Percentiles rank a stretch among this genome's conserved stretches.
phyloP scores from a whole-genome alignment of 176 grass and related monocot species.

The Dendrocalamus sinicus region DNA sequence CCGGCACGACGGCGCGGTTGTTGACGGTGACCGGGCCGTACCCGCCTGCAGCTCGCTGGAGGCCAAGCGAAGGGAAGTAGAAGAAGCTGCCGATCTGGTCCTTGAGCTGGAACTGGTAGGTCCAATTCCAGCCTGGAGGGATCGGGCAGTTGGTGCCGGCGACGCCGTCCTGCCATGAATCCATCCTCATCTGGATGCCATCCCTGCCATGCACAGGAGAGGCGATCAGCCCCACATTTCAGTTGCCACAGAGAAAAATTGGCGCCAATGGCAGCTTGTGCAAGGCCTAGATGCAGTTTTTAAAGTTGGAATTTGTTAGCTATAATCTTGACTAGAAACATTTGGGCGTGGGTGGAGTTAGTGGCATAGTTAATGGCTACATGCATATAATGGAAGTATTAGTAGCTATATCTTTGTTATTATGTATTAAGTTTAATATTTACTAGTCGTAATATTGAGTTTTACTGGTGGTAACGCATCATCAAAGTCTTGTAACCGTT shows the following conservation, averaged over 20 bases:
- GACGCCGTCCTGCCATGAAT: constrained; percentile 94
- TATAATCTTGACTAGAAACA: no score
- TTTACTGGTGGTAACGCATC: no score
- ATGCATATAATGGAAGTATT: no score
- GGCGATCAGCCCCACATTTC: neutral
- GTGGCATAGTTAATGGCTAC: no score
- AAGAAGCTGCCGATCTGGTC: constrained; percentile 97
- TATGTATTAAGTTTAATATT: no score
- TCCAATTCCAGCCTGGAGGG: constrained; percentile 94
- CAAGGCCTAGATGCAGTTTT: neutral
- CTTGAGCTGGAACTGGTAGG: constrained; percentile 93
- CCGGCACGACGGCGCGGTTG: constrained; percentile 62
- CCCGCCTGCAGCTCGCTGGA: constrained; percentile 77
- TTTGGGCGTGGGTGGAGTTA: no score
- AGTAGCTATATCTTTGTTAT: no score
- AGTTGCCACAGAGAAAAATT: constrained; percentile 26
- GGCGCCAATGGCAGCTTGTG: constrained; percentile 24
- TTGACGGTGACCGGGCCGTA: constrained; percentile 73
- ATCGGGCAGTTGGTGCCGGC: constrained; percentile 92
- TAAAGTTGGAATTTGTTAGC: neutral
- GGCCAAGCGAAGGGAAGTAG: constrained; percentile 83
- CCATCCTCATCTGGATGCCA: constrained; percentile 86
- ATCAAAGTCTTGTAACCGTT: no score
- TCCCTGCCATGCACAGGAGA: constrained; percentile 60
- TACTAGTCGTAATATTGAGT: no score